These are phyloP conservation scores for Ustilago hordei DNA, from an alignment of 1,284 basidiomycete genomes.

Conservation along the genomic window DNA sequence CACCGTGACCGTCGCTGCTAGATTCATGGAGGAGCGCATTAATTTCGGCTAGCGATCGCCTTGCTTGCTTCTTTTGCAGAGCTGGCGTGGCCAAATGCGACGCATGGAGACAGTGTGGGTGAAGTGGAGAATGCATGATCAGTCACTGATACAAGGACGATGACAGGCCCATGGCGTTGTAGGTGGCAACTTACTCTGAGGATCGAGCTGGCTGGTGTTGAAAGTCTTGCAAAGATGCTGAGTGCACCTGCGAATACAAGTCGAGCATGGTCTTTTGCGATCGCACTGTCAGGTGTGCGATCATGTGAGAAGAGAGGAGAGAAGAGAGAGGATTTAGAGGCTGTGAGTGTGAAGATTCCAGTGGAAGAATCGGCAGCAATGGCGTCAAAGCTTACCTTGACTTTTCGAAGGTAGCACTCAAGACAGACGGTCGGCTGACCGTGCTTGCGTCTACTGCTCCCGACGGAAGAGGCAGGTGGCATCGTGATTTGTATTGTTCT, in stretches of 20 bases:
- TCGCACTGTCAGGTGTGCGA: slow-evolving; percentile 33
- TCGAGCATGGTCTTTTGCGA: slow-evolving; percentile 45
- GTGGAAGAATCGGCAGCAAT: not conserved
- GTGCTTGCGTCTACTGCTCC: slow-evolving; percentile 51
- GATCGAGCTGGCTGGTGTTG: slow-evolving; percentile 49
- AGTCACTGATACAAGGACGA: not conserved
- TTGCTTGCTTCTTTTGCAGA: slow-evolving; percentile 48
- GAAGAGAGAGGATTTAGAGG: not conserved
- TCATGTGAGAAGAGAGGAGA: not conserved
- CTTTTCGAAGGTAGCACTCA: slow-evolving; percentile 54
- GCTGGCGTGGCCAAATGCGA: slow-evolving; percentile 11
- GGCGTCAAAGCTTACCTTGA: slow-evolving; percentile 40
- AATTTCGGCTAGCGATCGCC: slow-evolving; percentile 50
- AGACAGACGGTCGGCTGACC: slow-evolving; percentile 53
- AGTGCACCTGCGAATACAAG: slow-evolving; percentile 40
- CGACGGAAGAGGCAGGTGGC: slow-evolving; percentile 34
- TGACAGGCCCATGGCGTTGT: not conserved
- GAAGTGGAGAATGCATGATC: not conserved
- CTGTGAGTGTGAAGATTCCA: not conserved
- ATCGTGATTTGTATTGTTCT: slow-evolving; percentile 10
- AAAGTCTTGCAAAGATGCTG: slow-evolving; percentile 56
- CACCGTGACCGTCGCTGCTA: slow-evolving; percentile 5
- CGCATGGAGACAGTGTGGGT: not conserved
- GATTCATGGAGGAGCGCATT: slow-evolving; percentile 34
- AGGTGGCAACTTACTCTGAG: slow-evolving; percentile 31